These are phyloP conservation scores for Penicillium robsamsonii DNA, from an alignment of 495 filamentous ascomycete species.

Conservation along the genomic window DNA sequence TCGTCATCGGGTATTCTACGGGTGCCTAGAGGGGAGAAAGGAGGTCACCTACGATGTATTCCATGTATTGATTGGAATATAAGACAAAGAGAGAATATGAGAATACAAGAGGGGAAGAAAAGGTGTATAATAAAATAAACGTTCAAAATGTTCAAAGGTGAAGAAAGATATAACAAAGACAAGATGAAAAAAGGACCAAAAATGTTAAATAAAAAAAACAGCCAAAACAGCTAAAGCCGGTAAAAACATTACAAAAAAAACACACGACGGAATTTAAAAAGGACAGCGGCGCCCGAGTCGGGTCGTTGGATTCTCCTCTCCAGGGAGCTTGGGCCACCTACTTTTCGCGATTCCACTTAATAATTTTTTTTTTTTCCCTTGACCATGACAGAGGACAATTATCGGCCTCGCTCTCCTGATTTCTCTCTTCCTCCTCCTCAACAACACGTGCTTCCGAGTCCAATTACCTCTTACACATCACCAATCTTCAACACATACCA, in stretches of 20 bases:
- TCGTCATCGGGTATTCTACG: constrained; percentile 37
- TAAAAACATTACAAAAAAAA: constrained; percentile 25
- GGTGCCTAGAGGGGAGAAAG: constrained; percentile 3
- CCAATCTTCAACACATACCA: constrained; percentile 35
- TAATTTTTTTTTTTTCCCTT: constrained; percentile 3
- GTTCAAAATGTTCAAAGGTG: neutral
- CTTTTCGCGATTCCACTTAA: constrained; percentile 10
- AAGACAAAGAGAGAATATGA: constrained; percentile 10
- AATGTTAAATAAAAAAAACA: constrained; percentile 19
- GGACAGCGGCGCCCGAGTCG: constrained; percentile 22
- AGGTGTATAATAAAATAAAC: constrained; percentile 4
- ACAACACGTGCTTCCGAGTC: constrained; percentile 34
- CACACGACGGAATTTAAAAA: constrained; percentile 33
- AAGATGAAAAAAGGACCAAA: constrained; percentile 13
- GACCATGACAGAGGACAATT: constrained; percentile 32
- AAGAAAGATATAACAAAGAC: constrained; percentile 4
- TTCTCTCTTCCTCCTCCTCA: constrained; percentile 22
- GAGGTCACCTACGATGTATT: constrained; percentile 1
- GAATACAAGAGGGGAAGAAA: neutral
- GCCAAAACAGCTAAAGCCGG: neutral
- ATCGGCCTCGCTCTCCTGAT: constrained; percentile 32
- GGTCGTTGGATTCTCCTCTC: constrained; percentile 7
- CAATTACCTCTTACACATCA: constrained; percentile 43
- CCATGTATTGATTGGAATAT: neutral
- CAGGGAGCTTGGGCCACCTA: constrained; percentile 23